These are phyloP conservation scores for Tetrahymena malaccensis DNA, from an alignment of 73 alveolate species.

Conservation along the genomic window DNA sequence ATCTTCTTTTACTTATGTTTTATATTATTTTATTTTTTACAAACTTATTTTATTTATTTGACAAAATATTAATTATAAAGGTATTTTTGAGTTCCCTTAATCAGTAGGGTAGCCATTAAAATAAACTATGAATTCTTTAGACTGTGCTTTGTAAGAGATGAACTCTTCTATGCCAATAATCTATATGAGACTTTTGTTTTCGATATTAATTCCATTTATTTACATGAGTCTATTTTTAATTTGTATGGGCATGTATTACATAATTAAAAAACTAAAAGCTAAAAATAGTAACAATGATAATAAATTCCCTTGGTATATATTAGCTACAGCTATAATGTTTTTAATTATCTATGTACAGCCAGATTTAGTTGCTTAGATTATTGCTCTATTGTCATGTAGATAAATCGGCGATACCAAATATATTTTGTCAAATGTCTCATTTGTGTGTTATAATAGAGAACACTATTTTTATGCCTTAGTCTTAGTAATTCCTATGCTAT, in stretches of 20 bases:
- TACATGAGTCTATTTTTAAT: no score
- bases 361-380: no score
- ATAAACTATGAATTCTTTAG: background rate
- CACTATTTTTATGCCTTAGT: background rate
- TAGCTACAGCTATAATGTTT: background rate
- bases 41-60: no score
- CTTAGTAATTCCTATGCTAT: background rate
- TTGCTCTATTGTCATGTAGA: background rate
- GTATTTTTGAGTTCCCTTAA: no score
- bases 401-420: background rate
- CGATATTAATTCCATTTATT: background rate
- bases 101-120: background rate
- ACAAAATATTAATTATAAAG: no score
- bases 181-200: background rate
- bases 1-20: no score
- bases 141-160: background rate
- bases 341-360: no score
- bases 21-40: no score
- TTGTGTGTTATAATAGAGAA: background rate
- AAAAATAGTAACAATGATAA: background rate
- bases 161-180: background rate
- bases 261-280: no score
- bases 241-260: no score
- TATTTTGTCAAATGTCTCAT: background rate
- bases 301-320: background rate